phyloP scores from a whole-genome alignment of 75 land plant species.

The Cryptomeria japonica region DNA sequence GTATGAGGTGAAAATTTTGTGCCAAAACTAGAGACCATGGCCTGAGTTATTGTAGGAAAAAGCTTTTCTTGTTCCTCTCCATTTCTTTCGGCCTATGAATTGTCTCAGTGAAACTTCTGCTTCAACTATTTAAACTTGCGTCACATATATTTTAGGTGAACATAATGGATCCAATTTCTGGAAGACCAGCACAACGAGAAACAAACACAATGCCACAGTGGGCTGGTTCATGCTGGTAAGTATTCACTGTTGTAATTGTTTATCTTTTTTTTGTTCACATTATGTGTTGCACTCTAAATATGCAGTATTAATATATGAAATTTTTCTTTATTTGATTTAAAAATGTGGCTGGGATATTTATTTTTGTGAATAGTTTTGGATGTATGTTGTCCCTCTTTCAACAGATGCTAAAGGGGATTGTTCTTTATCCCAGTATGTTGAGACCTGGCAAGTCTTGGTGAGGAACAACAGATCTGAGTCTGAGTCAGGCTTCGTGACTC shows the following conservation, averaged over 20 bases:
- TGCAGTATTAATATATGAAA: neutral
- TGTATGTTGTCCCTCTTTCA: neutral
- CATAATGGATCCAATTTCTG: slow-evolving; percentile 61
- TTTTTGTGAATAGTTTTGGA: neutral
- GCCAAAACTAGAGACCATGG: neutral
- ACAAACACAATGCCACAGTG: slow-evolving; percentile 98
- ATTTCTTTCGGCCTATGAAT: neutral
- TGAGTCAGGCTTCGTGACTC: too few species aligned
- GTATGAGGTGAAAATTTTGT: neutral
- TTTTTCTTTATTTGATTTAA: neutral
- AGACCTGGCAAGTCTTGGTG: neutral
- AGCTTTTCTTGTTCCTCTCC: neutral
- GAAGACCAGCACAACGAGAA: slow-evolving; percentile 84
- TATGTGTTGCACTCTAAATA: neutral
- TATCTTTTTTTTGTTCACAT: neutral
- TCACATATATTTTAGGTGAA: slow-evolving; percentile 49
- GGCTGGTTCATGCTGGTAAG: slow-evolving; percentile 99
- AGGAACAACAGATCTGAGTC: neutral
- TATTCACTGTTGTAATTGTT: neutral
- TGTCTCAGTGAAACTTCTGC: neutral
- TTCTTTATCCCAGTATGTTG: neutral
- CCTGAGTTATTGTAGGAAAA: neutral
- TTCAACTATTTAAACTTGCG: neutral
- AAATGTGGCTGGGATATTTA: neutral
- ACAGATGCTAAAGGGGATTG: neutral